A percentile compares a stretch with the other conserved stretches of the same genome.
These are phyloP conservation scores for Podospora didyma DNA, from an alignment of 495 filamentous ascomycete genomes.

Conservation along the genomic window DNA sequence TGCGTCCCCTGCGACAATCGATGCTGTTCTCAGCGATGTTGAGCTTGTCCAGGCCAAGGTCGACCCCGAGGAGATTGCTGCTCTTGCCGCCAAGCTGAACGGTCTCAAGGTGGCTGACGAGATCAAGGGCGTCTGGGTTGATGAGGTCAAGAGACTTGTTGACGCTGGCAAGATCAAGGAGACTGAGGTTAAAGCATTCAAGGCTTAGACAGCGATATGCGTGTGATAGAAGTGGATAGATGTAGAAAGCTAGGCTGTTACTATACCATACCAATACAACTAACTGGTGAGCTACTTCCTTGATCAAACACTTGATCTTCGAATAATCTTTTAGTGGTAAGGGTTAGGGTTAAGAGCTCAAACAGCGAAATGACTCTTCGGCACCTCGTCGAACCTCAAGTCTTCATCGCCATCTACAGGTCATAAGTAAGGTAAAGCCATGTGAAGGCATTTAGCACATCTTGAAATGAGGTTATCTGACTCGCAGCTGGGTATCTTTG, in stretches of 20 bases:
- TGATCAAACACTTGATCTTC: too few species aligned
- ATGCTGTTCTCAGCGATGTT: conserved; percentile 77
- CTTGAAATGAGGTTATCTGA: too few species aligned
- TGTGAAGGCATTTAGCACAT: too few species aligned
- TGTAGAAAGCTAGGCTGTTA: too few species aligned
- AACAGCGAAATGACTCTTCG: too few species aligned
- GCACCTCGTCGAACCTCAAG: too few species aligned
- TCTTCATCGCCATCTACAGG: too few species aligned
- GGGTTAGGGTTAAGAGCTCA: background rate
- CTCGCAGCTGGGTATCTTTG: too few species aligned
- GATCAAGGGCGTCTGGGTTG: conserved; percentile 62
- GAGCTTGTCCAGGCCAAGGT: conserved; percentile 87
- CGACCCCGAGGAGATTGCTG: conserved; percentile 81
- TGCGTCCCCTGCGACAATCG: conserved; percentile 68
- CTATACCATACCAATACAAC: too few species aligned
- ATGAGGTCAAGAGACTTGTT: conserved; percentile 69
- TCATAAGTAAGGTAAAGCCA: too few species aligned
- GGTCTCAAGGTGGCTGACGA: conserved; percentile 66
- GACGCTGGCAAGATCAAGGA: conserved; percentile 80
- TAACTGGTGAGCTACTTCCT: too few species aligned
- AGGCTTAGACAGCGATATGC: conserved; percentile 9
- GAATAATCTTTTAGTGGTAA: background rate
- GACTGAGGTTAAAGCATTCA: conserved; percentile 55
- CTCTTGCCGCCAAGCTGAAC: conserved; percentile 70
- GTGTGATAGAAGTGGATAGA: background rate